Conservation (phyloP, 495 filamentous ascomycete species). For the Tuber brumale region DNA sequence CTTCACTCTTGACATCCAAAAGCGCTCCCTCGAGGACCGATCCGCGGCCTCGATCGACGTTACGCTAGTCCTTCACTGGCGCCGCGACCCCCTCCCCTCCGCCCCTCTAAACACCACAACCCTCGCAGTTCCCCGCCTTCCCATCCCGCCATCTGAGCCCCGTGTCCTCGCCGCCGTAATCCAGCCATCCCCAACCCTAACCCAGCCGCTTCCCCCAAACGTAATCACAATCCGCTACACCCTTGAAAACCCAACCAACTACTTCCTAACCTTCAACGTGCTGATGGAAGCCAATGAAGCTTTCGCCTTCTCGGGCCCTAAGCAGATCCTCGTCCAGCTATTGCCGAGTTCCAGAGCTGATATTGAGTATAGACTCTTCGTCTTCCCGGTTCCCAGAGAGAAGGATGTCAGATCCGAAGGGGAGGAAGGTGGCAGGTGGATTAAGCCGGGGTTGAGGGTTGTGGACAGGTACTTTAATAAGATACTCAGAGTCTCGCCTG, state of each 20-base stretch:
- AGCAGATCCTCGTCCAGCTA: constrained; percentile 66
- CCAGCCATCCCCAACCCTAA: constrained; percentile 10
- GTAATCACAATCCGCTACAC: constrained; percentile 49
- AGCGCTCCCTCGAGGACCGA: constrained; percentile 71
- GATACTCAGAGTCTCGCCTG: constrained; percentile 63
- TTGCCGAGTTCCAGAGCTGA: constrained; percentile 68
- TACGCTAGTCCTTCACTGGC: constrained; percentile 72
- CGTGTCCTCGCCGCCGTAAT: constrained; percentile 67
- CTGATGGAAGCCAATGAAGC: constrained; percentile 86
- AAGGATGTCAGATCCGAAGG: constrained; percentile 32
- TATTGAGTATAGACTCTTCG: constrained; percentile 64
- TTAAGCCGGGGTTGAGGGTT: constrained; percentile 65
- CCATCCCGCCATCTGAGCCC: constrained; percentile 74
- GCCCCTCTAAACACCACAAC: constrained; percentile 52
- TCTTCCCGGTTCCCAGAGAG: constrained; percentile 41
- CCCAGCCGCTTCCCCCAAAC: constrained; percentile 35
- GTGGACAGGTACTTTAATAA: constrained; percentile 88
- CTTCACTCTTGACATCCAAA: constrained; percentile 66
- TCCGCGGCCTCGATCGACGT: constrained; percentile 63
- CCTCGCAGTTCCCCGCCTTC: constrained; percentile 69
- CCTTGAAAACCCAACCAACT: constrained; percentile 88
- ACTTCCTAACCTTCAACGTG: constrained; percentile 85
- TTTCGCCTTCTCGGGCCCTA: constrained; percentile 89
- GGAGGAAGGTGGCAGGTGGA: constrained; percentile 54
- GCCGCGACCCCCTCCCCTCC: constrained; percentile 45